Conservation (phyloP, 805 yeast species). For the Starmera quercuum region DNA sequence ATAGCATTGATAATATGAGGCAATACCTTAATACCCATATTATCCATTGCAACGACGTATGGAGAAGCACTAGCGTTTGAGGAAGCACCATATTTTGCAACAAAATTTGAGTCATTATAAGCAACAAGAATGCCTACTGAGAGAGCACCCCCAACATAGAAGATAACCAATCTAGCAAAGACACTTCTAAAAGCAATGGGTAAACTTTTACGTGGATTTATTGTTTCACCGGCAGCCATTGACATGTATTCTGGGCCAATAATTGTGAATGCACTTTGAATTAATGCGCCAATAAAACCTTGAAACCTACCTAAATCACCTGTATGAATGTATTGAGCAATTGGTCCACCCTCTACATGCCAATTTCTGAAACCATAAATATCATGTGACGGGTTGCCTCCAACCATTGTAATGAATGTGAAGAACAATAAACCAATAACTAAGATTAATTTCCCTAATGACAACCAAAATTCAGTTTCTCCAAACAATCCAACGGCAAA, state of each 20-base stretch:
- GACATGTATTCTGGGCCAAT: slow-evolving; percentile 81
- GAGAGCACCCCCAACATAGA: slow-evolving; percentile 59
- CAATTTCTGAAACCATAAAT: slow-evolving; percentile 37
- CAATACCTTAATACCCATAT: slow-evolving; percentile 42
- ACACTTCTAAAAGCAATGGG: slow-evolving; percentile 70
- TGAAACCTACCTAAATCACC: slow-evolving; percentile 57
- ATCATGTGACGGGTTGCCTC: slow-evolving; percentile 70
- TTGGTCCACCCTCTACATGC: slow-evolving; percentile 28
- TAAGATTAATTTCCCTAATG: slow-evolving; percentile 59
- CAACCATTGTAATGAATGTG: slow-evolving; percentile 74
- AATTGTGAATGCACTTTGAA: slow-evolving; percentile 65
- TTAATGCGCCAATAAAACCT: slow-evolving; percentile 62
- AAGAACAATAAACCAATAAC: slow-evolving; percentile 64
- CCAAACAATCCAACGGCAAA: slow-evolving; percentile 71
- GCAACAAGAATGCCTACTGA: slow-evolving; percentile 62
- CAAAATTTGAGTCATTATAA: slow-evolving; percentile 45
- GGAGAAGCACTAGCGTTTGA: slow-evolving; percentile 47
- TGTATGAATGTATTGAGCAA: slow-evolving; percentile 43
- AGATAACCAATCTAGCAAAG: slow-evolving; percentile 46
- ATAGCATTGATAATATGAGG: slow-evolving; percentile 46
- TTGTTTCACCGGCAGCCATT: slow-evolving; percentile 73
- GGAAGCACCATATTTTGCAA: slow-evolving; percentile 29
- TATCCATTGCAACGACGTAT: slow-evolving; percentile 47
- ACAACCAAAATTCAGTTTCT: slow-evolving; percentile 70
- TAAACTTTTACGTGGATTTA: slow-evolving; percentile 58